A percentile compares a stretch with the other conserved stretches of the same genome.
phyloP scores from a whole-genome alignment of 768 basidiomycete genomes.

The Suillus subaureus region DNA sequence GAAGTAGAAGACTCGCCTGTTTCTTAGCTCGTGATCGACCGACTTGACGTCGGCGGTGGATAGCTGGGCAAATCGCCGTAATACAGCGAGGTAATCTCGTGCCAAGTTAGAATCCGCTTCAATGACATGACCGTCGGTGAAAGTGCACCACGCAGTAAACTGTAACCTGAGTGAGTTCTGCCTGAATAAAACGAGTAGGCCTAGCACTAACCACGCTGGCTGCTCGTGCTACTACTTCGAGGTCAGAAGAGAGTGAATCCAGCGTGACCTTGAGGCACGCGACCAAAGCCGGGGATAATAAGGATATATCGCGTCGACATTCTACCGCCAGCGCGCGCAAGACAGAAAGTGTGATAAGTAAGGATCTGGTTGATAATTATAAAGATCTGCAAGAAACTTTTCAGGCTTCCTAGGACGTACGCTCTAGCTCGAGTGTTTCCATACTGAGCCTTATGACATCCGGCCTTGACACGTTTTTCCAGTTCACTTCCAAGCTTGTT shows the following conservation, averaged over 20 bases:
- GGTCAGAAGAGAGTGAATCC: slow-evolving; percentile 56
- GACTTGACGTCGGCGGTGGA: slow-evolving; percentile 51
- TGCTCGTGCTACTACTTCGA: slow-evolving; percentile 76
- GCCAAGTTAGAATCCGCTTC: slow-evolving; percentile 76
- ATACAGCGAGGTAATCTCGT: slow-evolving; percentile 65
- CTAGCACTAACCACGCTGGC: slow-evolving; percentile 71
- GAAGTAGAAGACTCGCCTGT: slow-evolving; percentile 53
- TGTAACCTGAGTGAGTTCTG: slow-evolving; percentile 31
- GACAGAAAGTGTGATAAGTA: slow-evolving; percentile 83
- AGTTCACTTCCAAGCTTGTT: slow-evolving; percentile 75
- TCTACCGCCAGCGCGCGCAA: slow-evolving; percentile 82
- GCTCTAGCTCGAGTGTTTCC: slow-evolving; percentile 81
- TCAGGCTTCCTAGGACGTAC: slow-evolving; percentile 47
- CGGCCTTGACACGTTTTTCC: slow-evolving; percentile 68
- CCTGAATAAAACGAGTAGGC: neutral
- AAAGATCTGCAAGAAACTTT: slow-evolving; percentile 1
- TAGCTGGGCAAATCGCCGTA: slow-evolving; percentile 65
- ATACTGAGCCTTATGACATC: slow-evolving; percentile 63
- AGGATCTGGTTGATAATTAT: slow-evolving; percentile 46
- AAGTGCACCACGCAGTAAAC: slow-evolving; percentile 93
- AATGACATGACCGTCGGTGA: slow-evolving; percentile 82
- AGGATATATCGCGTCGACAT: slow-evolving; percentile 80
- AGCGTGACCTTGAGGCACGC: slow-evolving; percentile 63
- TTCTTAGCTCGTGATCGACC: slow-evolving; percentile 69
- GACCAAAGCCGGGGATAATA: slow-evolving; percentile 71